Percentiles rank a stretch among this genome's conserved stretches.
Conservation (phyloP, 352 stramenopile species). For the Phytophthora chlamydospora region DNA sequence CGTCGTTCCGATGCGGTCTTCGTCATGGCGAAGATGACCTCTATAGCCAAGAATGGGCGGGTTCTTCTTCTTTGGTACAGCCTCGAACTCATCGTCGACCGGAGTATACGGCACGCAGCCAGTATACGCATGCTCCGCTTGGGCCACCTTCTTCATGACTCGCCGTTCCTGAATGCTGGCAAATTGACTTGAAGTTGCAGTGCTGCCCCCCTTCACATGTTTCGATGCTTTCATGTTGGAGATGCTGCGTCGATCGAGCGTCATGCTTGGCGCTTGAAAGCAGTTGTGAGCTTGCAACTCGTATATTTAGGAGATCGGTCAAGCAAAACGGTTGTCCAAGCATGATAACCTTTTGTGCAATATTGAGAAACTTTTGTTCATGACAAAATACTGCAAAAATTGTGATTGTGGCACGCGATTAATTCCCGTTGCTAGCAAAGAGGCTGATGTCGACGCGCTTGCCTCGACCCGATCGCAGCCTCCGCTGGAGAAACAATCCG, state of each 20-base stretch:
- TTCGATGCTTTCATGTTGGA: constrained; percentile 4
- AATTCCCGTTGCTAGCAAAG: neutral
- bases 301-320: too few species aligned
- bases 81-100: constrained; percentile 17
- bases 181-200: constrained; percentile 25
- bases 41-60: constrained; percentile 67
- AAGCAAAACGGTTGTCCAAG: too few species aligned
- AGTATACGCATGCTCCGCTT: constrained; percentile 75
- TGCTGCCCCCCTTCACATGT: constrained; percentile 6
- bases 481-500: constrained; percentile 10
- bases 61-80: constrained; percentile 34
- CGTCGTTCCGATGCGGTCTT: constrained; percentile 72
- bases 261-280: constrained; percentile 16
- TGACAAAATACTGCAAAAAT: neutral
- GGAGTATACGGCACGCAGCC: constrained; percentile 43
- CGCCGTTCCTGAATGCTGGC: constrained; percentile 57
- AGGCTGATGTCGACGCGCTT: constrained; percentile 2
- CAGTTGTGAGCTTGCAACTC: constrained; percentile 4
- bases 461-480: constrained; percentile 1
- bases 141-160: constrained; percentile 69
- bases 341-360: too few species aligned
- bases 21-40: constrained; percentile 58
- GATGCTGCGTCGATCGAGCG: constrained; percentile 13
- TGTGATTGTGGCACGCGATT: too few species aligned
- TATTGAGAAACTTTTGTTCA: too few species aligned